Base-by-base conservation (phyloP, 148 eudicot genomes). In the Vaccinium corymbosum region DNA sequence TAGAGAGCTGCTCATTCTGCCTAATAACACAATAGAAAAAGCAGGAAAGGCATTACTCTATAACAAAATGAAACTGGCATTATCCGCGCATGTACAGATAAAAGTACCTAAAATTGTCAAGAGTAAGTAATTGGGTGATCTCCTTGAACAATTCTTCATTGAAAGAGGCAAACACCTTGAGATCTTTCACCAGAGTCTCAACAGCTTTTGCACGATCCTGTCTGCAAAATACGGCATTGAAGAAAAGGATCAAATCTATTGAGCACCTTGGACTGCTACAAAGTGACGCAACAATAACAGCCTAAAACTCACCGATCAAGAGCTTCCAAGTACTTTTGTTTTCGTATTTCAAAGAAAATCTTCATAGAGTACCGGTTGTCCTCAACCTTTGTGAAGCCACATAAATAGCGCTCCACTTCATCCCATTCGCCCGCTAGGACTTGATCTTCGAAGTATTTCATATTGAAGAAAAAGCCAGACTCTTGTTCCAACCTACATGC, bases 381-480 rank as follows among this genome's bases (percentile, higher is more conserved):
- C 83, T 90, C 93, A 79, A 90, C 91, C 83, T 91, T 91, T 0
- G 93, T 91, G 82, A 91, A 91, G 51, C 93, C 93, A 64, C 91
- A 88, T 62, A 91, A 83, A 68, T 91, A 91, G 20, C 91, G 91
- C 81, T 91, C 93, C 80, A 91, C 93, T 88, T 91, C 93, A 74
- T 91, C 93, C 93, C 93, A 91, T 84, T 91, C 90, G 79, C 93
- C 93, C 5, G 91, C 93, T 85, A 85, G 93, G 75, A 91, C 90
- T 88, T 89, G 93, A 82, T 91, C 93, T 87, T 91, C 93, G 49
- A 91, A 91, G 86, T 91, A 91, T 72, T 91, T 91, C 90, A 91
- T 91, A 56, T 91, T 91, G 87, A 91, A 91, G 88, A 83, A 91
- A 32, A 91, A 91, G 10, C 90, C 93, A 76, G 93, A 91, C 81